These are phyloP conservation scores for Leccinum colubrinum DNA, from an alignment of 1,284 basidiomycete species.

Conservation along the genomic window DNA sequence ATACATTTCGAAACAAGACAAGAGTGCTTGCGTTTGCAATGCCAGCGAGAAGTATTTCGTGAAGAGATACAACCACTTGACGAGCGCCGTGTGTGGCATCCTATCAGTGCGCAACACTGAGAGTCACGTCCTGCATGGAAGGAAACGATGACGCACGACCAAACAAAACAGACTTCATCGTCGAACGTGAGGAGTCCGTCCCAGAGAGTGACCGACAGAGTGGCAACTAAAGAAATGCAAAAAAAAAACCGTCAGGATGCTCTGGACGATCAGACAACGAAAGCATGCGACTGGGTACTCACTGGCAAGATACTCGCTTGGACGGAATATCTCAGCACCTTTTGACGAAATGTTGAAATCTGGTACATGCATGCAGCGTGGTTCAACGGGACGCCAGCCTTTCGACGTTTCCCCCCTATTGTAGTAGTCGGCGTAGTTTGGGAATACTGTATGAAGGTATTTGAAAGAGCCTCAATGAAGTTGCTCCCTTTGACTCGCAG, in stretches of 20 bases:
- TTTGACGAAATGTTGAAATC: not conserved
- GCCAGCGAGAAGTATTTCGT: constrained; percentile 15
- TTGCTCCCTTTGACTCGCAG: too few species aligned
- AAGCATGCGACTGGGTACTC: not conserved
- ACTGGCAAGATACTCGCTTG: not conserved
- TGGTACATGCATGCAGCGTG: not conserved
- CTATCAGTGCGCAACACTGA: not conserved
- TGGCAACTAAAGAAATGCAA: not conserved
- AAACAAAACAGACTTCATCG: constrained; percentile 16
- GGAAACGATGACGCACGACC: constrained; percentile 10
- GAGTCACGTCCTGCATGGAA: not conserved
- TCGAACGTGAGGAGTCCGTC: constrained; percentile 15
- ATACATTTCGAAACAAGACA: not conserved
- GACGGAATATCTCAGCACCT: not conserved
- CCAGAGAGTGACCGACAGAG: constrained; percentile 7
- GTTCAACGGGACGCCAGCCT: not conserved
- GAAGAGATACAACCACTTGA: constrained; percentile 28
- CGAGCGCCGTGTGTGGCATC: constrained; percentile 11
- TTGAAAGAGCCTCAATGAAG: not conserved
- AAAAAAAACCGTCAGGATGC: not conserved
- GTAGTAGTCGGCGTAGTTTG: not conserved
- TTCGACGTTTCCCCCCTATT: not conserved
- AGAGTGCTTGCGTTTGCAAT: constrained; percentile 13
- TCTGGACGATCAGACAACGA: not conserved
- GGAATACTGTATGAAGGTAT: not conserved